Evolutionary conservation across 2,329 filamentous ascomycete species (phyloP).

Genomic region (Diatrype stigma): DNA sequence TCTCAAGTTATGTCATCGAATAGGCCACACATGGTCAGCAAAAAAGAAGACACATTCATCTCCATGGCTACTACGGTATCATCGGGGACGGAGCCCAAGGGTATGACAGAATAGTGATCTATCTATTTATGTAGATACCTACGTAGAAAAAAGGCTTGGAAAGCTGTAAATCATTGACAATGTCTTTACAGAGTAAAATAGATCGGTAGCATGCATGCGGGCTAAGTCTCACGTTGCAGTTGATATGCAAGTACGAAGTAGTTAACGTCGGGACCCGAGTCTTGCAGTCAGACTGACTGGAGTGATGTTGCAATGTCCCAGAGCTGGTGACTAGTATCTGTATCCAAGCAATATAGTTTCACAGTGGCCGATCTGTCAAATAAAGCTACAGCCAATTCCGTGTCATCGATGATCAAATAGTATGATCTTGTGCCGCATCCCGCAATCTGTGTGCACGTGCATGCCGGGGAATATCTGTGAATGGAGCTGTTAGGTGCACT

Average conservation of each 20-base stretch:
- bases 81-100: no score
- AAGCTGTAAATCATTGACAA: not conserved
- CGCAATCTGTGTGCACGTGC: not conserved
- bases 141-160: not conserved
- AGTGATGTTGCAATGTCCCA: not conserved
- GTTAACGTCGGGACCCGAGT: constrained; percentile 17
- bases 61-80: not conserved
- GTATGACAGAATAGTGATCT: no score
- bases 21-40: no score
- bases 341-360: no score
- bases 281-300: constrained; percentile 3
- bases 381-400: not conserved
- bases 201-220: not conserved
- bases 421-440: not conserved
- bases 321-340: no score
- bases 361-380: no score
- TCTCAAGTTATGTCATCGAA: no score
- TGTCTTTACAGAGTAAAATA: no score
- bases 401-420: not conserved
- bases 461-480: no score
- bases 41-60: not conserved
- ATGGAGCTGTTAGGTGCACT: no score
- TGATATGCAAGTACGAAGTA: no score
- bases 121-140: no score
- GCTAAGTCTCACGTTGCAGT: constrained; percentile 10